Conservation (phyloP, 2,329 filamentous ascomycete genomes). For the Curvularia sp. region DNA sequence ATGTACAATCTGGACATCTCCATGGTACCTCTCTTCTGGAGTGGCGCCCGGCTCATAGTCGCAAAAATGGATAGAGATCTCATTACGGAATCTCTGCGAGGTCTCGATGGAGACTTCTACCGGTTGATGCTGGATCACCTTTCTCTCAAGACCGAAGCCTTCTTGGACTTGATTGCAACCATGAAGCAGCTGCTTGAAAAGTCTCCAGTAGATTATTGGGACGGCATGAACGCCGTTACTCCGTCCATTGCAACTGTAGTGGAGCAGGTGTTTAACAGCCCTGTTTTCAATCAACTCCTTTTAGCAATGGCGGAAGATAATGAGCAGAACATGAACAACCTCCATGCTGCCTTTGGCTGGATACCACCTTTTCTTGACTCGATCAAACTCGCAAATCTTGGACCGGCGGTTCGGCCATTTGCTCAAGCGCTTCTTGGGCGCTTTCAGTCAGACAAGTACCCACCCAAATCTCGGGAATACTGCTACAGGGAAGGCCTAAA, state of each 20-base stretch:
- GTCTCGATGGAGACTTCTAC: constrained; percentile 74
- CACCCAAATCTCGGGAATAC: constrained; percentile 64
- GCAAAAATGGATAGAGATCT: constrained; percentile 73
- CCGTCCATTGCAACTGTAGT: constrained; percentile 79
- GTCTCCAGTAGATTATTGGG: constrained; percentile 84
- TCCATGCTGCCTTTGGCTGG: constrained; percentile 75
- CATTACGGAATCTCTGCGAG: constrained; percentile 78
- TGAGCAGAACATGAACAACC: constrained; percentile 63
- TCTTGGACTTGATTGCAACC: constrained; percentile 73
- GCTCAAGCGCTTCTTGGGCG: constrained; percentile 75
- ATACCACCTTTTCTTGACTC: constrained; percentile 78
- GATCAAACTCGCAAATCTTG: constrained; percentile 75
- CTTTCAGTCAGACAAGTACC: constrained; percentile 63
- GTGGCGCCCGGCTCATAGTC: constrained; percentile 76
- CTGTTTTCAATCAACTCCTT: constrained; percentile 68
- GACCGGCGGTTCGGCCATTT: constrained; percentile 81
- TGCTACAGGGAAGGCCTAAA: constrained; percentile 67
- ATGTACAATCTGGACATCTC: constrained; percentile 59
- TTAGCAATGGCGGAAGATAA: constrained; percentile 52
- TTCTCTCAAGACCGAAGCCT: constrained; percentile 57
- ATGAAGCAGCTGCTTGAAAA: constrained; percentile 76
- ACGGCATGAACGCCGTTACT: constrained; percentile 80
- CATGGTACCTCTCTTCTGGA: constrained; percentile 78
- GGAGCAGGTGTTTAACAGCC: constrained; percentile 82
- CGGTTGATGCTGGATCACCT: constrained; percentile 70